Evolutionary conservation across 2,329 filamentous ascomycete species (phyloP), one percentile per base, ranked within the genome.

Genomic region (Penicillium sp.): DNA sequence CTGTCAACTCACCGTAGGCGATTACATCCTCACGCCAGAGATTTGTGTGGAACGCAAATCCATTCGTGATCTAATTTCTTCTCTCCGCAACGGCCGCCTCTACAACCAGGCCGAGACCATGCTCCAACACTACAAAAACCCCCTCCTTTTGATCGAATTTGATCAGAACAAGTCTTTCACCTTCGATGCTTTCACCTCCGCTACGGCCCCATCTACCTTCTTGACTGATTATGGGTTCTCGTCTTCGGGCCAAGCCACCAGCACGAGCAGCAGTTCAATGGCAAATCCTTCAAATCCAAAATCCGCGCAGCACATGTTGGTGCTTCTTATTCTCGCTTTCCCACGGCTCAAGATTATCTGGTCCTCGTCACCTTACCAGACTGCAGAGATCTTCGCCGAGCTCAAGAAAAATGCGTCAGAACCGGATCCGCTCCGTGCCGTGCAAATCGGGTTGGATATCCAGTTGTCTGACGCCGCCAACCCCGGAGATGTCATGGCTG

Each of bases 91-190:
- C 69, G 94, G 94, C 11, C 87, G 94, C 2, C 81, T 99, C 13
- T 99, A 90, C 76, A 89, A 84, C 62, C 94, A 99, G 76, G 88
- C 88, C 36, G 92, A 97, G 73, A 86, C 88, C 43, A 97, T 99
- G 92, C 87, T 95, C 53, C 85, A 90, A 69, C 86, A 97, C 74
- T 99, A 99, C 81, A 88, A 88, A 66, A 85, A 75, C 59, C 88
- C 91, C 0, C 89, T 97, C 83, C 84, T 99, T 6, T 83, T 99
- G 40, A 97, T 99, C 66, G 94, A 99, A 72, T 99, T 99, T 70
- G 92, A 96, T 69, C 89, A 95, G 68, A 92, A 95, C 76, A 96
- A 95, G 71, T 92, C 90, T 4, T 99, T 99, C 72, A 97, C 92
- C 0, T 85, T 99, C 14, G 94, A 92, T 69, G 88, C 88, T 0